Evolutionary conservation across 106 monocot genomes (phyloP), one percentile per base, ranked within the genome.

Genomic region (Dendrobium chrysotoxum): DNA sequence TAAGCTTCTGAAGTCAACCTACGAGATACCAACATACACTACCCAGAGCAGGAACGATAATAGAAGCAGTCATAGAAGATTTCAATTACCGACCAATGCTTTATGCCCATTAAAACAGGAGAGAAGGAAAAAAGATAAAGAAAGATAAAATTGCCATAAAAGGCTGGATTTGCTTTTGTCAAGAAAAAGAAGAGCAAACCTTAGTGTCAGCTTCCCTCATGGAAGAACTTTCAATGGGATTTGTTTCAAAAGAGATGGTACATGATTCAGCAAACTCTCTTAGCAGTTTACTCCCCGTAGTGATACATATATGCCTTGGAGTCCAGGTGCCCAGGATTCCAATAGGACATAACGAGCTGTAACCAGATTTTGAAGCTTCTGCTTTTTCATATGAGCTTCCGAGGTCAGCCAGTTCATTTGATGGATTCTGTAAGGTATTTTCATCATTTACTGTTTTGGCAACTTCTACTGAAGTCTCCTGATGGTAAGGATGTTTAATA

Each of bases 241-340:
- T 17, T 40, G 75, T 47, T 61, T 41, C 55, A 7, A 28, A 7
- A 6, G 71, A 72, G 42, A 15, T 20, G 41, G 35, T 65, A 40
- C 47, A 81, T 65, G 44, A 44, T 41, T 76, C 83, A 23, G 79
- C 40, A 76, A 87, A 44, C 28, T 89, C 77, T 77, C 68, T 86
- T 41, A 86, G 77, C 79, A 82, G 71, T 75, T 80, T 86, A 44
- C 80, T 82, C 5, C 85, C 82, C 28, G 88, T 88, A 26, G 91
- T 92, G 78, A 89, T 82, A 70, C 92, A 92, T 10, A 87, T 39
- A 68, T 80, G 92, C 18, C 84, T 79, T 30, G 79, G 81, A 18
- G 30, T 75, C 81, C 85, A 87, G 61, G 64, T 75, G 40, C 77
- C 83, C 47, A 75, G 47, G 28, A 44, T 85, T 70, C 78, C 87